Base-by-base conservation (phyloP, 2,329 filamentous ascomycete genomes). In the Plenodomus tracheiphilus region DNA sequence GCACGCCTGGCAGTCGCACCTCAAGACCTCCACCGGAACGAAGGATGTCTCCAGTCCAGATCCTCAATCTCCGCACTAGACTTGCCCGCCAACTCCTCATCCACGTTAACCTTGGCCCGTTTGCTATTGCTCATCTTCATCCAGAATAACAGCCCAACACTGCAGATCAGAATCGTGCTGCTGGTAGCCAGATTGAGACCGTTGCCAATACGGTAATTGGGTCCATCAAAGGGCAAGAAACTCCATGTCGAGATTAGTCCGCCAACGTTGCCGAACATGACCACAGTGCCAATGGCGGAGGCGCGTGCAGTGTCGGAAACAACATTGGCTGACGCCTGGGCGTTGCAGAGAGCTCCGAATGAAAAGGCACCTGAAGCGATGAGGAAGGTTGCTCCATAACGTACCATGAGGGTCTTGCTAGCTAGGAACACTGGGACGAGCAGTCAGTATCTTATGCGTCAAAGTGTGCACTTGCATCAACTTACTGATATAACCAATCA, bases 261-360 rank as follows among this genome's bases (percentile, higher is more conserved):
- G 2, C 87, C 87, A n/a, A 89, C 65, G 46, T 89, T 89, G 21
- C 86, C 87, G 19, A 88, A 74, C 85, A 89, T 89, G 62, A 89
- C 84, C 44, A 83, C 84, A 0, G 80, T 81, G 10, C 82, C 85
- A 38, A 89, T 87, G 3, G 85, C 85, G 0, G 84, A 80, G 9
- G 82, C 83, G 13, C 86, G 79, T 0, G 87, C 84, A 0, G 87
- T 88, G 58, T 90, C 87, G 3, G 83, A 85, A 7, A 89, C 80
- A 0, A 90, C 85, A 56, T 89, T 89, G 6, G 85, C 86, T 0
- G 85, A 83, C 0, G 81, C 83, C 46, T 89, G 81, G 0, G 86
- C 86, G 54, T 87, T 88, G 57, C 80, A 82, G 11, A 90, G 77
- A 0, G 86, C 79, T 0, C 85, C 86, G 39, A 84, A 80, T 2